Evolutionary conservation across 441 rosid genomes (phyloP).

Genomic region (Flueggea neowawraea): DNA sequence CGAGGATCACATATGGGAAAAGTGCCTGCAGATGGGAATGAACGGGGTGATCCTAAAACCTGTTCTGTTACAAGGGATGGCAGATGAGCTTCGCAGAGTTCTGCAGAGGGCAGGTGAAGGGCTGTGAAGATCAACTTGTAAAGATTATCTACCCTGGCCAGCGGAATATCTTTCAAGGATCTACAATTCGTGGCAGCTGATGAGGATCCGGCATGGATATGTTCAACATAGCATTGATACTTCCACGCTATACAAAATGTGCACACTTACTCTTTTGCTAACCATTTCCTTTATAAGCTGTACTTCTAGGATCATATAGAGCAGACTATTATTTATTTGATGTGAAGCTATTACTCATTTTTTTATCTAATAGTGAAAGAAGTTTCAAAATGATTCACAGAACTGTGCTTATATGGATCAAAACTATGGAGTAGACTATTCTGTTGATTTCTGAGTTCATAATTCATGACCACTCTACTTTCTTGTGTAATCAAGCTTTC

Average conservation of each 20-base stretch:
- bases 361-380: slow-evolving; percentile 9
- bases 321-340: slow-evolving; percentile 3
- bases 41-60: slow-evolving; percentile 88
- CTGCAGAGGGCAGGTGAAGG: slow-evolving; percentile 55
- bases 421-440: too few relatives aligned
- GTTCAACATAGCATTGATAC: too few relatives aligned
- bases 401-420: neutral
- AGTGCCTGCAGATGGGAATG: slow-evolving; percentile 71
- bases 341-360: slow-evolving; percentile 7
- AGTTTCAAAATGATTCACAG: slow-evolving; percentile 6
- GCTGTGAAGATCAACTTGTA: slow-evolving; percentile 12
- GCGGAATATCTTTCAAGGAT: too few relatives aligned
- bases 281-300: neutral
- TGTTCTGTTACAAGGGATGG: slow-evolving; percentile 55
- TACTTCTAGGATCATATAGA: slow-evolving; percentile 7
- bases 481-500: too few relatives aligned
- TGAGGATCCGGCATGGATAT: too few relatives aligned
- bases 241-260: too few relatives aligned
- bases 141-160: too few relatives aligned
- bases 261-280: too few relatives aligned
- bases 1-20: slow-evolving; percentile 63
- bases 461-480: too few relatives aligned
- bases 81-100: slow-evolving; percentile 66
- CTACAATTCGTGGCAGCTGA: too few relatives aligned
- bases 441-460: too few relatives aligned